Conservation (phyloP, 2,329 filamentous ascomycete genomes). For the Alternaria gaisen region DNA sequence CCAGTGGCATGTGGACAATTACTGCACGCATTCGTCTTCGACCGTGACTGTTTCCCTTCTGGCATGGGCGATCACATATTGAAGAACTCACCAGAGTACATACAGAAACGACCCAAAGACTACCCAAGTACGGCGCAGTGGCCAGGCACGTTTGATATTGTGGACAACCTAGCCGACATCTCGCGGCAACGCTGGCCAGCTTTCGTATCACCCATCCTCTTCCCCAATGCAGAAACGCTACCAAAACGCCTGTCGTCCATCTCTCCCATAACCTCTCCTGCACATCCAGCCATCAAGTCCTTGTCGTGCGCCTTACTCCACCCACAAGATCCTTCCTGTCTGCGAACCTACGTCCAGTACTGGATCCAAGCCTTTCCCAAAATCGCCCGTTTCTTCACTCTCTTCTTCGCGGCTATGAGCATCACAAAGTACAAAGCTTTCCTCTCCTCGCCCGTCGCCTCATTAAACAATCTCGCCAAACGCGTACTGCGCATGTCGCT, state of each 20-base stretch:
- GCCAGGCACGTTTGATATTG: constrained; percentile 78
- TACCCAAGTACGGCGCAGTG: constrained; percentile 74
- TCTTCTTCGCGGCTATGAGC: constrained; percentile 76
- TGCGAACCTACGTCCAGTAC: constrained; percentile 85
- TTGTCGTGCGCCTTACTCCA: constrained; percentile 92
- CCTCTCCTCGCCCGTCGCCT: constrained; percentile 72
- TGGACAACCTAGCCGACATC: constrained; percentile 83
- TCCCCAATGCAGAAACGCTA: constrained; percentile 73
- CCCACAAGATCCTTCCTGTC: constrained; percentile 85
- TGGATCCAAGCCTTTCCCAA: constrained; percentile 84
- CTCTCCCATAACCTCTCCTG: constrained; percentile 79
- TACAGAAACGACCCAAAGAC: constrained; percentile 74
- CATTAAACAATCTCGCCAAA: constrained; percentile 72
- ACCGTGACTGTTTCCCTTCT: constrained; percentile 62
- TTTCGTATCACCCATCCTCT: constrained; percentile 86
- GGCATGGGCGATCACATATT: constrained; percentile 72
- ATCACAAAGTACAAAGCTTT: constrained; percentile 73
- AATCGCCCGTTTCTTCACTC: constrained; percentile 78
- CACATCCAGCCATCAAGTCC: constrained; percentile 84
- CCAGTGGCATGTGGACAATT: constrained; percentile 60
- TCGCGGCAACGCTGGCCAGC: constrained; percentile 86
- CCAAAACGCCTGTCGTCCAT: constrained; percentile 72
- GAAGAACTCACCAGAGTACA: constrained; percentile 77
- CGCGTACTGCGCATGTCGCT: constrained; percentile 77
- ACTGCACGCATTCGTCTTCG: constrained; percentile 61